These are phyloP conservation scores for Boletus subluridellus DNA, from an alignment of 1,284 basidiomycete genomes.

Conservation along the genomic window DNA sequence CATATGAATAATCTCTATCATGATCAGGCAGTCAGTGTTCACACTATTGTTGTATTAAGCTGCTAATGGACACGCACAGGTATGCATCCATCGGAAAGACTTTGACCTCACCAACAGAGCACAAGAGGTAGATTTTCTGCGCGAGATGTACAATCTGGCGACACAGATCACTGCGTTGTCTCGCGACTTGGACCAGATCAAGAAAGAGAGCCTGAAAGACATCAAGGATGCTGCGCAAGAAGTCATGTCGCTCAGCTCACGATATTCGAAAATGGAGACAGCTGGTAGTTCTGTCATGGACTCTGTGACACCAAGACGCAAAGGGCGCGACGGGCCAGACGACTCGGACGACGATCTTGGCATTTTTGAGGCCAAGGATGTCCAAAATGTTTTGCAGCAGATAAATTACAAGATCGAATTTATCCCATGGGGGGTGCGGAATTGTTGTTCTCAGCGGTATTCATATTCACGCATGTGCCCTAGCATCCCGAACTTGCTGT, in stretches of 20 bases:
- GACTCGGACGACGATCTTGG: not conserved
- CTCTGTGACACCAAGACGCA: not conserved
- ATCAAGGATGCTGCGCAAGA: not conserved
- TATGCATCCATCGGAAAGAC: slow-evolving; percentile 1
- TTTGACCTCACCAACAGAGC: not conserved
- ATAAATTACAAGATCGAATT: slow-evolving; percentile 11
- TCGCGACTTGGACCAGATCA: not conserved
- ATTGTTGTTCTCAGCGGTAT: not conserved
- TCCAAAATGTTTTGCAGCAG: slow-evolving; percentile 1
- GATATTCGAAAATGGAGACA: not conserved
- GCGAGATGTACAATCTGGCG: slow-evolving; percentile 5
- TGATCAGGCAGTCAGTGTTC: not conserved
- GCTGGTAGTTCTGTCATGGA: not conserved
- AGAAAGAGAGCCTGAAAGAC: not conserved
- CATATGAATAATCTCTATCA: not conserved
- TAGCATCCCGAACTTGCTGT: not conserved
- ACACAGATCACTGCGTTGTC: not conserved
- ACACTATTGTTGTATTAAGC: not conserved
- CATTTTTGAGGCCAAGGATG: slow-evolving; percentile 4
- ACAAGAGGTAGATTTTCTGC: slow-evolving; percentile 1
- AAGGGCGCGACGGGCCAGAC: not conserved
- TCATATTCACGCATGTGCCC: not conserved
- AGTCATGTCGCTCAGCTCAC: not conserved
- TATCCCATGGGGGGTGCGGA: not conserved
- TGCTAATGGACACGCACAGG: not conserved